These are phyloP conservation scores for Hemisphaericaspora subhashii DNA, from an alignment of 1,139 yeast species.

Conservation along the genomic window DNA sequence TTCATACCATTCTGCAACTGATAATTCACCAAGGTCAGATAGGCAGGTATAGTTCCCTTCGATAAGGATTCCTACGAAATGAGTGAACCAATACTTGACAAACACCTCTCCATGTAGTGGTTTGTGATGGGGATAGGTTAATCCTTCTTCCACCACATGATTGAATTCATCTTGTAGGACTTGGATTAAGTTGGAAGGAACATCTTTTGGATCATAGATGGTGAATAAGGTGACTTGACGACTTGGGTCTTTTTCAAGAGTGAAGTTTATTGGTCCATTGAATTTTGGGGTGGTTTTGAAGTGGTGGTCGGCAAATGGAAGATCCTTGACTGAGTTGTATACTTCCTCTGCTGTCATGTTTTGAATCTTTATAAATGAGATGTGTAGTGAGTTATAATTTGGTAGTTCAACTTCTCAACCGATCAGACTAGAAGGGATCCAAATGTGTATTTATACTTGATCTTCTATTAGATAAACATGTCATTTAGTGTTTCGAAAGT, in stretches of 20 bases:
- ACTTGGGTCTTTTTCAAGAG: conserved; percentile 28
- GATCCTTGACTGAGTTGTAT: conserved; percentile 16
- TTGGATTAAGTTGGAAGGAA: conserved; percentile 37
- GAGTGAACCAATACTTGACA: conserved; percentile 41
- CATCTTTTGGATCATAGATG: conserved; percentile 25
- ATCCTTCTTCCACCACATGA: conserved; percentile 49
- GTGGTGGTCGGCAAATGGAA: conserved; percentile 38
- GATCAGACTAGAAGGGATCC: neutral
- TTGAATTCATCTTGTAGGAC: conserved; percentile 42
- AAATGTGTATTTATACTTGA: neutral
- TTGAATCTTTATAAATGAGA: neutral
- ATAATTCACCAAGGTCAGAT: conserved; percentile 13
- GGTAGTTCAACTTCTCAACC: neutral
- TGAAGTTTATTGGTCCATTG: conserved; percentile 26
- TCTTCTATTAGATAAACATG: neutral
- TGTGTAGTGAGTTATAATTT: neutral
- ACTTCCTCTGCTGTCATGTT: conserved; percentile 7
- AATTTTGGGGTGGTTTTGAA: conserved; percentile 24
- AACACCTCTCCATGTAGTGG: conserved; percentile 32
- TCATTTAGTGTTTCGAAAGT: too few species aligned
- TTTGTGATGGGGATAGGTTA: conserved; percentile 46
- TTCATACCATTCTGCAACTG: conserved; percentile 35
- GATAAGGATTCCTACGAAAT: conserved; percentile 46
- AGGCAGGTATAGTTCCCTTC: conserved; percentile 32
- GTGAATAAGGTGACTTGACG: conserved; percentile 37